Conservation (phyloP, 768 basidiomycete species). For the Auriscalpium vulgare region DNA sequence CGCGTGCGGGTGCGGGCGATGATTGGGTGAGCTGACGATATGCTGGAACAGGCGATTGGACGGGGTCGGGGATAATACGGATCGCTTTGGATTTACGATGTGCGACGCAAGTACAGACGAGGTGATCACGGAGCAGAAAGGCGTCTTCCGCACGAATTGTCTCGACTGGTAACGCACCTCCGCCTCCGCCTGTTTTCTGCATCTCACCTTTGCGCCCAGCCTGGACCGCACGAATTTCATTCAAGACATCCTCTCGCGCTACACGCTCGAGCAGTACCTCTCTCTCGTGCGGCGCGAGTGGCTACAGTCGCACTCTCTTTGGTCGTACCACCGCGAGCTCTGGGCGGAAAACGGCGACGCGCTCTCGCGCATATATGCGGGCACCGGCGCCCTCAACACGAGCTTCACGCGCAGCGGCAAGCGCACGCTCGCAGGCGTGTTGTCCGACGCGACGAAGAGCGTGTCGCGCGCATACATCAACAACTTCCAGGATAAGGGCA, state of each 20-base stretch:
- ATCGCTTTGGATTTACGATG: slow-evolving; percentile 82
- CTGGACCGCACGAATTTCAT: slow-evolving; percentile 97
- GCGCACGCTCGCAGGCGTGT: slow-evolving; percentile 80
- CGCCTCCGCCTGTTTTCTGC: not conserved
- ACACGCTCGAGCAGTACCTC: slow-evolving; percentile 77
- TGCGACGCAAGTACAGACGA: slow-evolving; percentile 58
- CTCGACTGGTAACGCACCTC: slow-evolving; percentile 68
- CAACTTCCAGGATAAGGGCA: slow-evolving; percentile 93
- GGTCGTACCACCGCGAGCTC: slow-evolving; percentile 83
- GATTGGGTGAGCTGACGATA: not conserved
- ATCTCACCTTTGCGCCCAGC: slow-evolving; percentile 31
- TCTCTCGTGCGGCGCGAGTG: slow-evolving; percentile 71
- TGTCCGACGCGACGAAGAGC: slow-evolving; percentile 96
- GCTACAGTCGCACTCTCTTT: slow-evolving; percentile 59
- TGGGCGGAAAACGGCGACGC: slow-evolving; percentile 98
- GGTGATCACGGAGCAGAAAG: slow-evolving; percentile 81
- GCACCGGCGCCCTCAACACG: slow-evolving; percentile 89
- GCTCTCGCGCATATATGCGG: slow-evolving; percentile 89
- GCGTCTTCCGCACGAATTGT: slow-evolving; percentile 92
- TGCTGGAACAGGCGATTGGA: slow-evolving; percentile 44
- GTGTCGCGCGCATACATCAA: slow-evolving; percentile 95
- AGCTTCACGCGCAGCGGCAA: slow-evolving; percentile 94
- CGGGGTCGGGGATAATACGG: slow-evolving; percentile 52
- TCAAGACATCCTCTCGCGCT: slow-evolving; percentile 86
- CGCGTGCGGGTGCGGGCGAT: not conserved